These are phyloP conservation scores for Wakefieldia striispora DNA, from an alignment of 768 basidiomycete species.

Conservation along the genomic window DNA sequence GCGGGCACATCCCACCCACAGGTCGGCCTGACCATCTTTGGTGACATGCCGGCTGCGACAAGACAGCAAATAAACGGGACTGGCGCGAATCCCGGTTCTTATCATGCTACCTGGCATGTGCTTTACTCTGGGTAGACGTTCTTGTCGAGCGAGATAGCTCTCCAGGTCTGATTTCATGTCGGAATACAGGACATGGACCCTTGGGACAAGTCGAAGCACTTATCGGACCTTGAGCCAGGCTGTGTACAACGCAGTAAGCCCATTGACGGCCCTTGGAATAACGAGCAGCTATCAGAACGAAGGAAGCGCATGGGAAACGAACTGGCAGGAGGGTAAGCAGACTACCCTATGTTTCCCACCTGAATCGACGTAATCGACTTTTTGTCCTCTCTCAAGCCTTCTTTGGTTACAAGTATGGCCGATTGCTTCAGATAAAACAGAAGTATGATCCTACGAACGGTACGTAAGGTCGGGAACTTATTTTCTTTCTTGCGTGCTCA, in stretches of 20 bases:
- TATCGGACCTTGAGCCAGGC: neutral
- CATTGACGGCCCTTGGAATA: conserved; percentile 3
- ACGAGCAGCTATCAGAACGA: conserved; percentile 12
- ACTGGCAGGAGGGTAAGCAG: conserved; percentile 6
- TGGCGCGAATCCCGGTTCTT: conserved; percentile 19
- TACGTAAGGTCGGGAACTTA: neutral
- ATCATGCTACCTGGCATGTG: conserved; percentile 16
- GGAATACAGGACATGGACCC: conserved; percentile 12
- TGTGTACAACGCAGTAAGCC: conserved; percentile 1
- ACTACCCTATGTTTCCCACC: neutral
- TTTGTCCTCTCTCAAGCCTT: conserved; percentile 6
- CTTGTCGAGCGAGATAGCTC: neutral
- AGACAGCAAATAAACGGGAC: conserved; percentile 11
- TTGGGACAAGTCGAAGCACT: neutral
- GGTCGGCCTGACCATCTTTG: conserved; percentile 4
- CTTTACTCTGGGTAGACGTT: conserved; percentile 3
- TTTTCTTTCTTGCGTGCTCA: neutral
- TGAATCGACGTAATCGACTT: neutral
- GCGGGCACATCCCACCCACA: neutral
- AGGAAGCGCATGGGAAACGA: conserved; percentile 4
- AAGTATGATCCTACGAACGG: conserved; percentile 16
- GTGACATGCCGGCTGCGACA: conserved; percentile 11
- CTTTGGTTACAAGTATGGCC: conserved; percentile 18
- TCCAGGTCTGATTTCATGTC: neutral
- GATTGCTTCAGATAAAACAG: conserved; percentile 11